A percentile compares a stretch with the other conserved stretches of the same genome.
phyloP scores from a whole-genome alignment of 371 early-diverging fungal genomes.

The Mucor plumbeus region DNA sequence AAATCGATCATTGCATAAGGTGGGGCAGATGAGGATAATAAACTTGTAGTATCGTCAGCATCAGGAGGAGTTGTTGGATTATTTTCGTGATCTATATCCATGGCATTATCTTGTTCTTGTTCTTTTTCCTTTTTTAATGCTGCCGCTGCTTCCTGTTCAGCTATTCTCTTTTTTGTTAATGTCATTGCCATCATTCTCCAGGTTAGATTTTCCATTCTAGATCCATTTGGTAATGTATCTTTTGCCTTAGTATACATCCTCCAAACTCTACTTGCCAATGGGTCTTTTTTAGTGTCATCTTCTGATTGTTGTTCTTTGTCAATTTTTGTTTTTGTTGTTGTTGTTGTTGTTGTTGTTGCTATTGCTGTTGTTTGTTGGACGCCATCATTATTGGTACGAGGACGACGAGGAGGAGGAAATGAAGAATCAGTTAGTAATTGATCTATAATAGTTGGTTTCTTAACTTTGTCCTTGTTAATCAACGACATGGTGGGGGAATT shows the following conservation, averaged over 20 bases:
- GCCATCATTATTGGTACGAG: neutral
- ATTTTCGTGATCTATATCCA: conserved; percentile 6
- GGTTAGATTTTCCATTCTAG: conserved; percentile 70
- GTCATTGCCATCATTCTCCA: conserved; percentile 79
- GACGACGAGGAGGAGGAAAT: conserved; percentile 18
- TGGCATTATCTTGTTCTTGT: conserved; percentile 4
- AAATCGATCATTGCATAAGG: conserved; percentile 33
- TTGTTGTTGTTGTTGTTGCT: too few relatives aligned
- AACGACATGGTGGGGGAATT: conserved; percentile 27
- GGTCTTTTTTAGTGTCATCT: conserved; percentile 52
- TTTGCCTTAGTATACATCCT: conserved; percentile 74
- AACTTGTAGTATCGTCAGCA: conserved; percentile 31
- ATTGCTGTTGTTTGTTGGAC: neutral
- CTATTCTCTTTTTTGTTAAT: conserved; percentile 46
- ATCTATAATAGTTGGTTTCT: conserved; percentile 24
- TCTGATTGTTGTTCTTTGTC: conserved; percentile 23
- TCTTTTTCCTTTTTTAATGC: conserved; percentile 7
- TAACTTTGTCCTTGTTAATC: conserved; percentile 11
- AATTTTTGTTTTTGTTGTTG: neutral
- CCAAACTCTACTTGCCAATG: conserved; percentile 69
- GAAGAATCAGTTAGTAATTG: conserved; percentile 32
- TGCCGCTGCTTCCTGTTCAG: conserved; percentile 11
- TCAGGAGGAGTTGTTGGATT: conserved; percentile 27
- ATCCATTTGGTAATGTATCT: conserved; percentile 66
- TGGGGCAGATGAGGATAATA: conserved; percentile 41